These are phyloP conservation scores for Globisporangium cylindrosporum DNA, from an alignment of 352 stramenopile genomes.

Conservation along the genomic window DNA sequence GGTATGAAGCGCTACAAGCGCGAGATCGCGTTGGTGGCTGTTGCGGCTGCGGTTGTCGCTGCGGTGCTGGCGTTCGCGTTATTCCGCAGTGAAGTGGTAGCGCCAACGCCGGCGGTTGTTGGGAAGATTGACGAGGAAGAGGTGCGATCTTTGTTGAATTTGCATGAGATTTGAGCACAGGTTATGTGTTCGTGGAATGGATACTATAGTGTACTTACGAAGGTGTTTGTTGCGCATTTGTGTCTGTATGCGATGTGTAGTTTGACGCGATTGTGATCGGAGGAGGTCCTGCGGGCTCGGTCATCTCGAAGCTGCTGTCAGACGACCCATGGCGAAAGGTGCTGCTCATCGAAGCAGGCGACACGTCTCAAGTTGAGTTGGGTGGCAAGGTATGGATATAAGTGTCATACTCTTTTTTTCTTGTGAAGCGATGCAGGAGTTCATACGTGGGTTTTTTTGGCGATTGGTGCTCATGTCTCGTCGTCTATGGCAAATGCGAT, in stretches of 20 bases:
- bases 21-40: background rate
- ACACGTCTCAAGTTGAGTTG: constrained; percentile 50
- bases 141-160: background rate
- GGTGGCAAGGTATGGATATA: constrained; percentile 39
- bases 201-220: background rate
- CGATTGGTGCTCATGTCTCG: background rate
- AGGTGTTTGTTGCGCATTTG: background rate
- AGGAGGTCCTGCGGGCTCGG: constrained; percentile 51
- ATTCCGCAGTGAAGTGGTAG: background rate
- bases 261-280: constrained; percentile 66
- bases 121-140: constrained; percentile 6
- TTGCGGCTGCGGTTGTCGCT: background rate
- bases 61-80: background rate
- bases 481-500: background rate
- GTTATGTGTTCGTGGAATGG: background rate
- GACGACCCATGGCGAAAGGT: constrained; percentile 57
- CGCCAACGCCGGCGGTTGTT: background rate
- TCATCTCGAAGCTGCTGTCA: constrained; percentile 49
- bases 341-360: constrained; percentile 64
- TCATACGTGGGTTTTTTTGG: background rate
- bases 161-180: background rate
- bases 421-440: background rate
- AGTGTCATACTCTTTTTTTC: background rate
- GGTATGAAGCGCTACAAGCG: background rate
- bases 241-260: constrained; percentile 19